Conservation (phyloP, 192 early-diverging fungal genomes). For the Linnemannia hyalina region DNA sequence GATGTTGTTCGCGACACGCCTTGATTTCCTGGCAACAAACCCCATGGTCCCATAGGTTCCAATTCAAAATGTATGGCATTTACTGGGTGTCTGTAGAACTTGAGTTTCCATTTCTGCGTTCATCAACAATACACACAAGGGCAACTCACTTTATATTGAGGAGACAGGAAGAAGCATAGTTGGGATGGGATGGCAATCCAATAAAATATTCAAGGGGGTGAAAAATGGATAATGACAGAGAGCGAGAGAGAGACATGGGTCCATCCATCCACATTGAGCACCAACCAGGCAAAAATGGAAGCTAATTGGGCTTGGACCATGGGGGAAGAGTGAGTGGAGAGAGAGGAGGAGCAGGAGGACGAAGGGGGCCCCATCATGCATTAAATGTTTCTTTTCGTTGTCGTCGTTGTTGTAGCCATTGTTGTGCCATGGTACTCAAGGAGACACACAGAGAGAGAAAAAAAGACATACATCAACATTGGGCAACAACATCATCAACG, state of each 20-base stretch:
- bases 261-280: constrained; percentile 1
- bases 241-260: not conserved
- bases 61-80: not conserved
- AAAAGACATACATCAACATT: not conserved
- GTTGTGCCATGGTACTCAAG: not conserved
- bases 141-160: not conserved
- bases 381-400: not conserved
- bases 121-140: not conserved
- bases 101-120: too few species aligned
- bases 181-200: not conserved
- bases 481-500: too few species aligned
- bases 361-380: not conserved
- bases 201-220: not conserved
- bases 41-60: not conserved
- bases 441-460: not conserved
- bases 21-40: too few species aligned
- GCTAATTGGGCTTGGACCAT: constrained; percentile 1
- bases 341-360: not conserved
- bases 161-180: not conserved
- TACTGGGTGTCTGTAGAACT: not conserved
- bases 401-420: not conserved
- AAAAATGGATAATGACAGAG: not conserved
- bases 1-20: too few species aligned
- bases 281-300: not conserved
- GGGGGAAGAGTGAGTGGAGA: not conserved